Base-by-base conservation (phyloP, 2,329 filamentous ascomycete genomes). In the Tolypocladium guangdongense region DNA sequence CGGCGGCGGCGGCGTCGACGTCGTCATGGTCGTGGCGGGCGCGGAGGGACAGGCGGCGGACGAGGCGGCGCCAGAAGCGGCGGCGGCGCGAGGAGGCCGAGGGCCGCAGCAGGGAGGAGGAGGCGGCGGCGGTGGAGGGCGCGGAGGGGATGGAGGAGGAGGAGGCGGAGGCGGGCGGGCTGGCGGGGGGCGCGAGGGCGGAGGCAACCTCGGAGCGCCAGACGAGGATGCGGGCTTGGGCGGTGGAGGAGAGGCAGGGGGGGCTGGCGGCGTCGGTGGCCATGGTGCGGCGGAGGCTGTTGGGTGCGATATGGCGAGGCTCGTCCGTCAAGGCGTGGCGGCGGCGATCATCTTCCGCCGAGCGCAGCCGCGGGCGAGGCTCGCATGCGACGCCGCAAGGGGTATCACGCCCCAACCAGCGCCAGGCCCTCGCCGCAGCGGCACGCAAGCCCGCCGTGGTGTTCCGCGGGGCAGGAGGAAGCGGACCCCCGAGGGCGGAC, bases 181-280 rank as follows among this genome's bases (percentile, higher is more conserved):
- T 51, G 38, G 65, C 58, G 3, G 61, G 59, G 10, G 54, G 49
- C n/a, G 58, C 56, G 47, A 65, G 63, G 49, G 68, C 65, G 24
- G 65, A 62, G 37, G 67, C 67, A 49, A 80, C 74, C 64, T 80
- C 78, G 51, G 66, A 65, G 53, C 74, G 73, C 78, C 78, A 81
- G 55, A 74, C 68, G 55, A 74, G 64, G 57, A 80, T 77, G 63
- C 72, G 71, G 49, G 67, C 62, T 49, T 70, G 65, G 53, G 69
- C 69, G 52, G 67, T 60, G 35, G 63, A 56, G 50, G 65, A 63
- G 58, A 69, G 67, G 57, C 50, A 48, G 20, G 49, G 37, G 61
- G 60, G 53, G 53, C 58, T 50, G 50, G 32, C 18, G 51, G 54
- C 48, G 47, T 50, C 39, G 22, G 24, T 33, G 41, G 36, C 24